These are phyloP conservation scores for Amorphotheca resinae DNA, from an alignment of 495 filamentous ascomycete species.

Conservation along the genomic window DNA sequence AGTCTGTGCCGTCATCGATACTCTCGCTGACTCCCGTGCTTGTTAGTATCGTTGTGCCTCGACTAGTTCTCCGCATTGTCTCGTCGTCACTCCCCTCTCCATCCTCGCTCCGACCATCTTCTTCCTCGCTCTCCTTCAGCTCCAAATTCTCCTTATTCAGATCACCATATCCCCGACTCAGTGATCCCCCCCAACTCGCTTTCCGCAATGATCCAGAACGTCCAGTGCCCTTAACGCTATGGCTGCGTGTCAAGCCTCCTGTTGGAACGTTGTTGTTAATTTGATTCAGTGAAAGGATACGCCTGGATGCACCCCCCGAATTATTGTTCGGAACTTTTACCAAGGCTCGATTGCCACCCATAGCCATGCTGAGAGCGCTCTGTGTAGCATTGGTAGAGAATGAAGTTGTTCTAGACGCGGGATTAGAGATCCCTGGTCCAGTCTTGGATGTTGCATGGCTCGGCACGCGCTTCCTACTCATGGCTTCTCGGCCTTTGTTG, in stretches of 20 bases:
- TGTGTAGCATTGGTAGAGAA: conserved; percentile 10
- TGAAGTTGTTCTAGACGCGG: conserved; percentile 4
- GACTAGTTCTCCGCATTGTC: conserved; percentile 16
- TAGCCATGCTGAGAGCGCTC: conserved; percentile 32
- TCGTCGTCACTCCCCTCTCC: conserved; percentile 21
- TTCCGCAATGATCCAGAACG: conserved; percentile 55
- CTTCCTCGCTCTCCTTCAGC: conserved; percentile 34
- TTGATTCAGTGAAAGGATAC: conserved; percentile 81
- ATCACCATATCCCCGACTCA: conserved; percentile 31
- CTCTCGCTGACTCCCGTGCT: conserved; percentile 14
- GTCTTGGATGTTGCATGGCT: conserved; percentile 26
- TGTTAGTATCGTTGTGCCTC: conserved; percentile 13
- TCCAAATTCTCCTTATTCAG: conserved; percentile 34
- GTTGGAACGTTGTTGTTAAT: conserved; percentile 62
- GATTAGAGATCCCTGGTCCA: conserved; percentile 15
- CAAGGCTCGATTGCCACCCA: conserved; percentile 28
- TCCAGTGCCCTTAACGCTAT: conserved; percentile 52
- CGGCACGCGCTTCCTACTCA: conserved; percentile 65
- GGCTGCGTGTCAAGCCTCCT: conserved; percentile 45
- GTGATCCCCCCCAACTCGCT: conserved; percentile 52
- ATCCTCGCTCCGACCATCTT: conserved; percentile 13
- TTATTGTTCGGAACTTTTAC: conserved; percentile 35
- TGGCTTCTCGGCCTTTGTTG: conserved; percentile 33
- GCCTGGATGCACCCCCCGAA: conserved; percentile 34
- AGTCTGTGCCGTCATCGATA: conserved; percentile 18